phyloP scores from a whole-genome alignment of 352 stramenopile genomes.

The Peronospora belbahrii region DNA sequence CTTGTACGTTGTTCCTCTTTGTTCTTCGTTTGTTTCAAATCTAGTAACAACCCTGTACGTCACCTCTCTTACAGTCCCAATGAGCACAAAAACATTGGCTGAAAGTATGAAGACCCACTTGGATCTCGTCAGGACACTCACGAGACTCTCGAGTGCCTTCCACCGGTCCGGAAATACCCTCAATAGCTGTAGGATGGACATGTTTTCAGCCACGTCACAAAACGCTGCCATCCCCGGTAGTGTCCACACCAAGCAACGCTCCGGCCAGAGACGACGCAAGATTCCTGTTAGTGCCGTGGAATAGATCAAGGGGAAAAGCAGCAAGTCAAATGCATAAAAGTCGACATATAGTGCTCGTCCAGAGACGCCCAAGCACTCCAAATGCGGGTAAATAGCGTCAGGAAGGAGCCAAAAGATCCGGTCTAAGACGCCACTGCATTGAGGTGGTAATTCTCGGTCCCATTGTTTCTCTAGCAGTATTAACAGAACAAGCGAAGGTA shows the following conservation, averaged over 20 bases:
- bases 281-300: constrained; percentile 20
- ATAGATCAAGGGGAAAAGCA: constrained; percentile 48
- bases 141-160: constrained; percentile 17
- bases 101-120: constrained; percentile 34
- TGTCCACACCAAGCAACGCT: constrained; percentile 3
- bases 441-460: constrained; percentile 22
- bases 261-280: constrained; percentile 27
- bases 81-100: constrained; percentile 13
- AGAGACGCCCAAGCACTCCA: constrained; percentile 26
- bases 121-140: constrained; percentile 25
- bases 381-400: constrained; percentile 24
- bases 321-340: constrained; percentile 40
- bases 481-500: constrained; percentile 35
- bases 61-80: constrained; percentile 5
- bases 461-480: constrained; percentile 24
- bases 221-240: constrained; percentile 26
- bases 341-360: constrained; percentile 34
- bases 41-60: not conserved
- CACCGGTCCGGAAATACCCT: constrained; percentile 25
- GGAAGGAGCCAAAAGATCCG: constrained; percentile 25
- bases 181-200: constrained; percentile 34
- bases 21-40: not conserved
- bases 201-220: constrained; percentile 41
- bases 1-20: not conserved
- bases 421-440: constrained; percentile 35